Percentiles rank a stretch among this genome's conserved stretches.
These are phyloP conservation scores for Sugiyamaella paludigena DNA, from an alignment of 1,139 yeast species.

Conservation along the genomic window DNA sequence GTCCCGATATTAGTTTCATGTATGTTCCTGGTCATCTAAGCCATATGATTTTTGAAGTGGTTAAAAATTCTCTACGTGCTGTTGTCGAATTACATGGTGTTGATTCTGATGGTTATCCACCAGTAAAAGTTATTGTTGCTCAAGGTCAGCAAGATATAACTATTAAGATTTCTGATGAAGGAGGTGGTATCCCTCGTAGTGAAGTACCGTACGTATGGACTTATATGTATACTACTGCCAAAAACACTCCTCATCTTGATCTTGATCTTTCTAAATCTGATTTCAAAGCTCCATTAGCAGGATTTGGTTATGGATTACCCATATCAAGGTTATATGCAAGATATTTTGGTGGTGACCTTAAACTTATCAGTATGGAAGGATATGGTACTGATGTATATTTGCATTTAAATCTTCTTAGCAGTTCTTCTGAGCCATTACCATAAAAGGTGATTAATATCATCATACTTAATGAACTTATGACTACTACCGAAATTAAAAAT, in stretches of 20 bases:
- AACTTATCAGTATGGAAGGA: constrained; percentile 87
- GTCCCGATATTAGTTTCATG: constrained; percentile 69
- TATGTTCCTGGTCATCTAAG: constrained; percentile 88
- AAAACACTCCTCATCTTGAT: constrained; percentile 66
- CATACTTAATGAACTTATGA: constrained; percentile 2
- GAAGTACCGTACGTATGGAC: constrained; percentile 90
- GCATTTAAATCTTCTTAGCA: constrained; percentile 63
- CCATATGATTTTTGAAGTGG: constrained; percentile 82
- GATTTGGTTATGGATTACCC: constrained; percentile 90
- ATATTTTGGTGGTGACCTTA: constrained; percentile 88
- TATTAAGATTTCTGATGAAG: constrained; percentile 89
- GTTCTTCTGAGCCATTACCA: constrained; percentile 49
- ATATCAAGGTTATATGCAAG: constrained; percentile 82
- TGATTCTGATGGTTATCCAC: constrained; percentile 66
- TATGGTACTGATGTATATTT: constrained; percentile 91
- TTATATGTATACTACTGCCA: constrained; percentile 83
- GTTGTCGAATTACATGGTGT: constrained; percentile 71
- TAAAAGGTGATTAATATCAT: constrained; percentile 18
- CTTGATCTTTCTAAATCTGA: constrained; percentile 51
- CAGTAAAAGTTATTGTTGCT: constrained; percentile 84
- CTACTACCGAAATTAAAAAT: no score
- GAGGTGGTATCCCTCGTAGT: constrained; percentile 88
- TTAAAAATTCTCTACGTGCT: constrained; percentile 80
- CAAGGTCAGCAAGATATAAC: constrained; percentile 91
- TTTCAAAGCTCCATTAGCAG: constrained; percentile 90